Conservation (phyloP, 371 early-diverging fungal genomes). For the Capillidium rhysosporum region DNA sequence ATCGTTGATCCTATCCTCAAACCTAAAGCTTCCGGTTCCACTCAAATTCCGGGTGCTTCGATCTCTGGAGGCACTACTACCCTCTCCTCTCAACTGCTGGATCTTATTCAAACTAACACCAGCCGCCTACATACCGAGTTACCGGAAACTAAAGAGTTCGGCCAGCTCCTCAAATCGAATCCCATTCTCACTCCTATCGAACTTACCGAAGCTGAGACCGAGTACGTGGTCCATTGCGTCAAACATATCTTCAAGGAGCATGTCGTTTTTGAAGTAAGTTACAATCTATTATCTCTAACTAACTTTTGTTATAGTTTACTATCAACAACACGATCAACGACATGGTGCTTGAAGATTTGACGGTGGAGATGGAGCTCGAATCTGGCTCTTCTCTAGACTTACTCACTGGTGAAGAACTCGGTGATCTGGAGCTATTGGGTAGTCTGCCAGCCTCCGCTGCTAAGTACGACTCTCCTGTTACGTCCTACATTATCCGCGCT, state of each 20-base stretch:
- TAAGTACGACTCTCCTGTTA: conserved; percentile 51
- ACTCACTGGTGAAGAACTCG: conserved; percentile 14
- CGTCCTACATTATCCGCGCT: conserved; percentile 67
- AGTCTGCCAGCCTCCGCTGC: conserved; percentile 47
- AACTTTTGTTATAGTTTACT: conserved; percentile 4
- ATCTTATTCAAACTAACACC: not conserved
- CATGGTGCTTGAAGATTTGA: conserved; percentile 73
- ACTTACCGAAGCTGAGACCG: conserved; percentile 87
- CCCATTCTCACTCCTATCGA: conserved; percentile 32
- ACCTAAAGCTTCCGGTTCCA: conserved; percentile 12
- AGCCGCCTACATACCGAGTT: conserved; percentile 15
- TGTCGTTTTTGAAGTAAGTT: conserved; percentile 71
- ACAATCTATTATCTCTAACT: not conserved
- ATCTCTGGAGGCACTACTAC: not conserved
- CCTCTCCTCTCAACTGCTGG: not conserved
- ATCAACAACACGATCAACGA: conserved; percentile 80
- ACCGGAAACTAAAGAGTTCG: conserved; percentile 66
- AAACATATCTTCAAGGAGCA: conserved; percentile 84
- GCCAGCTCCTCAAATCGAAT: conserved; percentile 68
- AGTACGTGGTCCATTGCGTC: conserved; percentile 76
- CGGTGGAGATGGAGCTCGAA: conserved; percentile 60
- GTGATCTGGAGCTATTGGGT: conserved; percentile 27
- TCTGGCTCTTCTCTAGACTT: conserved; percentile 15
- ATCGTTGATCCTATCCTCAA: conserved; percentile 10
- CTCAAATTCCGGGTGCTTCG: not conserved